Evolutionary conservation across 1,284 basidiomycete species (phyloP), one percentile per base, ranked within the genome.

Genomic region (Marasmius sp.): DNA sequence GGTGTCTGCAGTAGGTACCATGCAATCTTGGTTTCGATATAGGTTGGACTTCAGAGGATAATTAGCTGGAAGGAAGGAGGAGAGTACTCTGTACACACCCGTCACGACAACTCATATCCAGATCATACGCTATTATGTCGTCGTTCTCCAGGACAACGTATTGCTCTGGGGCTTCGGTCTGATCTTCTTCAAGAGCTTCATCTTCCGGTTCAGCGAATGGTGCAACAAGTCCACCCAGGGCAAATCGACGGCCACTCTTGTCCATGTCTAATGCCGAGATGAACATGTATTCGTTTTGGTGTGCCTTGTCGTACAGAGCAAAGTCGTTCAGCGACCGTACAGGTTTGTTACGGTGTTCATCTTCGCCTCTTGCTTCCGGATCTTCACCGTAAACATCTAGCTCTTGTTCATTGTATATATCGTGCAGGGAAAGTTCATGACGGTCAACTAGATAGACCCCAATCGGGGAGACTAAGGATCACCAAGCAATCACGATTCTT

Each of bases 1-100:
- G 88, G 85, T 1, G 62, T 67, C 12, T 75, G 72, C 20, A 91
- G 72, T 36, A 84, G 80, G 68, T 91, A 91, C 79, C 82, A 85
- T 0, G 85, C 85, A 61, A 76, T 78, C 33, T 77, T 65, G 0
- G 89, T 90, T 66, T 88, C 81, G 12, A 91, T 76, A 59, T 79
- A 88, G 9, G 89, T 70, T 0, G 85, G 81, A 16, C 89, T 91
- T 59, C 11, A 48, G 33, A 34, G 8, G 20, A 36, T 57, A 60
- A 38, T 33, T 37, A 12, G 36, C 57, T 27, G 33, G 6, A 57
- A 57, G 55, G 48, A 10, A 33, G 22, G 60, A 58, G 58, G 52
- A 36, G 56, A 57, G 33, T 47, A 56, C n/a, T 43, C 14, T 39
- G 50, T 37, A 39, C 78, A 57, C 59, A 82, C 87, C 74, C 72